Evolutionary conservation across 805 yeast genomes (phyloP), one percentile per base, ranked within the genome.

Genomic region (Wickerhamomyces queroliae): DNA sequence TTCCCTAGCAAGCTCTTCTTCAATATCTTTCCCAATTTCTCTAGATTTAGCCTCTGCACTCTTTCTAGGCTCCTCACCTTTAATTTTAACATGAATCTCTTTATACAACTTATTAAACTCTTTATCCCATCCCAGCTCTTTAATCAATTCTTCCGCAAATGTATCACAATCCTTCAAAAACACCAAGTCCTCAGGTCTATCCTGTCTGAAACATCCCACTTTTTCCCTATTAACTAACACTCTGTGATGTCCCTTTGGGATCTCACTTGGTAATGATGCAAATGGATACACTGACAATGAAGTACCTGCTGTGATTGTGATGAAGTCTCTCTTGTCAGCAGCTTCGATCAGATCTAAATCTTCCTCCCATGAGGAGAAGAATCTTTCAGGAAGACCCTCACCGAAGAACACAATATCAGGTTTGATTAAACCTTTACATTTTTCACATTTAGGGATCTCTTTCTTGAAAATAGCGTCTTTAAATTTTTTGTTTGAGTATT

Each of bases 371-470:
- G 60, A 50, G 2, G 76, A 74, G 59, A 84, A 90, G 52, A 89
- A 86, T 40, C 66, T 63, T 2, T 50, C 52, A 0, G 98, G 98
- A 21, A 91, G 67, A 2, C 80, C 74, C 58, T 91, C 99, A 4
- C 98, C 98, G 63, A 89, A 93, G 53, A 91, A 91, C 1, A 89
- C 96, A 49, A 91, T 93, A 53, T 86, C 91, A 0, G 98, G 99
- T 55, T 91, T 91, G 21, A 93, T 86, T 23, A 78, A 71, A 0
- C 96, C 95, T 4, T 64, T 37, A 32, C 98, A 91, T 15, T 65
- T 53, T 13, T 53, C 46, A 62, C 97, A 91, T 9, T 55, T 59
- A 4, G 76, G 72, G 33, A 60, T 40, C 6, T 45, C 44, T n/a
- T 43, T 37, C 4, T 55, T 53, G 26, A 59, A 45, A 54, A 78